Conservation (phyloP, 1,139 yeast species). For the Geotrichum europaeum region DNA sequence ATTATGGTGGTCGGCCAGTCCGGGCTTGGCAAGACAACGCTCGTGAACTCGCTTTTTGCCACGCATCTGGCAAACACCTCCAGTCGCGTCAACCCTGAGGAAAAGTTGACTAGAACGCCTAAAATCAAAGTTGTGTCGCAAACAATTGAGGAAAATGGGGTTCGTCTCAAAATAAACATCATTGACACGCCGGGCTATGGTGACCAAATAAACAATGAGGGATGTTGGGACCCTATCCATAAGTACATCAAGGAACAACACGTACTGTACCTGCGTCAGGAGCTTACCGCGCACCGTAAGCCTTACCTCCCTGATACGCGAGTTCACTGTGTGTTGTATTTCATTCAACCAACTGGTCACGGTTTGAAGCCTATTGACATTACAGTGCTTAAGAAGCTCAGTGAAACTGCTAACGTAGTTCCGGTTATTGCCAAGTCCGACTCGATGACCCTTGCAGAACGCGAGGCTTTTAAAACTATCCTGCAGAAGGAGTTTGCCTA, state of each 20-base stretch:
- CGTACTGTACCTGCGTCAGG: conserved; percentile 85
- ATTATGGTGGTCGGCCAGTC: conserved; percentile 90
- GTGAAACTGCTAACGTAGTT: conserved; percentile 89
- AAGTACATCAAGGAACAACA: conserved; percentile 96
- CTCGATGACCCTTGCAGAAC: conserved; percentile 78
- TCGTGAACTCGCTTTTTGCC: conserved; percentile 84
- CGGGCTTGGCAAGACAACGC: conserved; percentile 90
- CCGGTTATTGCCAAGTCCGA: conserved; percentile 95
- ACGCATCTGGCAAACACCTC: conserved; percentile 67
- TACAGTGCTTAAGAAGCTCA: conserved; percentile 72
- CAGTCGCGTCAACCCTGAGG: conserved; percentile 61
- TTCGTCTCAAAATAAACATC: conserved; percentile 73
- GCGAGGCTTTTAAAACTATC: conserved; percentile 65
- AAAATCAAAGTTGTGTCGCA: conserved; percentile 76
- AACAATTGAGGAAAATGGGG: conserved; percentile 73
- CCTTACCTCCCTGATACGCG: conserved; percentile 79
- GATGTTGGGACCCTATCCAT: conserved; percentile 93
- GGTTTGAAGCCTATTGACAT: conserved; percentile 80
- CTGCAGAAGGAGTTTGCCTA: conserved; percentile 68
- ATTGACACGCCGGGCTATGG: conserved; percentile 98
- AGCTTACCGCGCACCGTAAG: conserved; percentile 93
- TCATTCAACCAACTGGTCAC: conserved; percentile 79
- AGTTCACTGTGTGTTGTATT: conserved; percentile 89
- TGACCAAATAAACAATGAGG: conserved; percentile 91
- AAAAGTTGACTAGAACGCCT: conserved; percentile 79